phyloP scores from a whole-genome alignment of 2,329 filamentous ascomycete species.

The Apiospora hydei region DNA sequence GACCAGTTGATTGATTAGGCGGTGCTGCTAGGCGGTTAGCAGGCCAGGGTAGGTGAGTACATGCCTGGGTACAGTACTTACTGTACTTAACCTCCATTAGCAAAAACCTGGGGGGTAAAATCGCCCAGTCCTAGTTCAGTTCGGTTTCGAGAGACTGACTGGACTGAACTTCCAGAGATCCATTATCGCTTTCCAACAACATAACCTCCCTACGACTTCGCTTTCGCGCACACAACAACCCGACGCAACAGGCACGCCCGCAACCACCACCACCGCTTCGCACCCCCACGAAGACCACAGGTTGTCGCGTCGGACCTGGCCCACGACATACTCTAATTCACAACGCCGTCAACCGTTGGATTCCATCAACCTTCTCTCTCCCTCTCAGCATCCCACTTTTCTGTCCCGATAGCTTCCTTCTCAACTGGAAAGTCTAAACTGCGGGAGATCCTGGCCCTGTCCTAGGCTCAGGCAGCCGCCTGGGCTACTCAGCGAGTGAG shows the following conservation, averaged over 20 bases:
- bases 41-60: not conserved
- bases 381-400: slow-evolving; percentile 33
- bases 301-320: slow-evolving; percentile 18
- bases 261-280: slow-evolving; percentile 11
- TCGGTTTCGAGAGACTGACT: slow-evolving; percentile 1
- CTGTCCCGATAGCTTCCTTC: slow-evolving; percentile 23
- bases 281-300: not conserved
- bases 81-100: slow-evolving; percentile 16
- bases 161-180: slow-evolving; percentile 21
- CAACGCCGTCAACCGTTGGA: slow-evolving; percentile 9
- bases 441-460: slow-evolving; percentile 37
- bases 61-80: slow-evolving; percentile 13
- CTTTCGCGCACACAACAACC: slow-evolving; percentile 18
- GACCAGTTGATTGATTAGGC: not conserved
- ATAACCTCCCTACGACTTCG: slow-evolving; percentile 19
- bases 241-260: not conserved
- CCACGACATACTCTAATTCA: slow-evolving; percentile 16
- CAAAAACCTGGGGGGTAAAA: slow-evolving; percentile 16
- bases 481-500: slow-evolving; percentile 39
- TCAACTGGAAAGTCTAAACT: slow-evolving; percentile 27
- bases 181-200: slow-evolving; percentile 22
- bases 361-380: slow-evolving; percentile 23
- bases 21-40: slow-evolving; percentile 2
- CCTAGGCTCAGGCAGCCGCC: slow-evolving; percentile 44
- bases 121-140: not conserved